Evolutionary conservation across 345 rosid species (phyloP).

Genomic region (Rhodamnia argentea): DNA sequence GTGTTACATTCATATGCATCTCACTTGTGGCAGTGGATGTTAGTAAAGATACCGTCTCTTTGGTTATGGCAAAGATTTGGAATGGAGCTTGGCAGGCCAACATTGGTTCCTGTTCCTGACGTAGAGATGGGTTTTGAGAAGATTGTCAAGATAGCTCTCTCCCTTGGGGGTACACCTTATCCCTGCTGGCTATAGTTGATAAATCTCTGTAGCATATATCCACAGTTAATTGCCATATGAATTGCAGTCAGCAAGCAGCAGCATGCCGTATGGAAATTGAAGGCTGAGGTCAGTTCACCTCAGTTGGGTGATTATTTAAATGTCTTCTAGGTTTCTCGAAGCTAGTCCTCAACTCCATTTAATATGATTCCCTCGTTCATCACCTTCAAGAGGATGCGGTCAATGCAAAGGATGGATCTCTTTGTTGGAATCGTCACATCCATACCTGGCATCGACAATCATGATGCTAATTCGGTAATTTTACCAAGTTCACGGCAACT

Average conservation of each 20-base stretch:
- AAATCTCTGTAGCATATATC: not conserved
- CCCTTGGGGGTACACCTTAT: slow-evolving; percentile 60
- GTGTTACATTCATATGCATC: slow-evolving; percentile 5
- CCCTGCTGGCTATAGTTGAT: not conserved
- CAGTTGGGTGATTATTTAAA: not conserved
- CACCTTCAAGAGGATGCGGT: slow-evolving; percentile 46
- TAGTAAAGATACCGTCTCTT: not conserved
- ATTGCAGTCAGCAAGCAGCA: slow-evolving; percentile 76
- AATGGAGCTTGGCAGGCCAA: slow-evolving; percentile 84
- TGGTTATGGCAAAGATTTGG: slow-evolving; percentile 29
- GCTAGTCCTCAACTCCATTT: not conserved
- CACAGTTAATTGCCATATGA: not conserved
- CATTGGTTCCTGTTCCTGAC: slow-evolving; percentile 73
- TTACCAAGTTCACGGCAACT: not conserved
- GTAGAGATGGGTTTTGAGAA: slow-evolving; percentile 93
- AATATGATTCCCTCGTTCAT: slow-evolving; percentile 1
- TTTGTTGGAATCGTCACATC: slow-evolving; percentile 61
- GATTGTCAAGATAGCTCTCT: slow-evolving; percentile 73
- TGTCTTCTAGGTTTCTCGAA: not conserved
- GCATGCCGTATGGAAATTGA: slow-evolving; percentile 49
- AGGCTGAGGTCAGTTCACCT: slow-evolving; percentile 58
- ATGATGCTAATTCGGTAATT: slow-evolving; percentile 74
- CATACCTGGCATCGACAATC: slow-evolving; percentile 70
- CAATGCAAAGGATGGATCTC: slow-evolving; percentile 45
- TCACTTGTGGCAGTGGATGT: not conserved